Conservation (phyloP, 2,329 filamentous ascomycete genomes). For the Fusarium virguliforme region DNA sequence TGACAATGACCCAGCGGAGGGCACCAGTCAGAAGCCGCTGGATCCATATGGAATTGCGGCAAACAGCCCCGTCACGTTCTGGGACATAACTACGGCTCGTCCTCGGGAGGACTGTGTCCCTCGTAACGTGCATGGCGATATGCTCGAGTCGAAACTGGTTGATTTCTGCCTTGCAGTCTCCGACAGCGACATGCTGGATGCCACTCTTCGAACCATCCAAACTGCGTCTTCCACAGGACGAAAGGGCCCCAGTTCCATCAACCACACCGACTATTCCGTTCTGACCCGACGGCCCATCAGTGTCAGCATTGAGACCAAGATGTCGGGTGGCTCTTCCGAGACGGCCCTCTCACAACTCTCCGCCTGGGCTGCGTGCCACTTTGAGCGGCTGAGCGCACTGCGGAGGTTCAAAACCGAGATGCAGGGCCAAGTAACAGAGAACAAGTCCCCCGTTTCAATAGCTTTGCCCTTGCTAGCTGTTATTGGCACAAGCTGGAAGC, state of each 20-base stretch:
- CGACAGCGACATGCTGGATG: constrained; percentile 10
- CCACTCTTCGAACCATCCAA: constrained; percentile 4
- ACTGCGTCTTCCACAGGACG: not conserved
- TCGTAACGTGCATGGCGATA: not conserved
- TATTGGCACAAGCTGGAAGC: constrained; percentile 6
- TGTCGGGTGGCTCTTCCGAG: not conserved
- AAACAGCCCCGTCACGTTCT: constrained; percentile 6
- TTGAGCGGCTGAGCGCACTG: constrained; percentile 1
- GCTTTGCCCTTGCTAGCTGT: constrained; percentile 6
- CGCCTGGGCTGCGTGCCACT: constrained; percentile 10
- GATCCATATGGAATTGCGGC: constrained; percentile 2
- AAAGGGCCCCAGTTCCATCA: not conserved
- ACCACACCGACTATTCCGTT: not conserved
- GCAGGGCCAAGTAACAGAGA: not conserved
- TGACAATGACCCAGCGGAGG: not conserved
- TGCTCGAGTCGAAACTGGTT: constrained; percentile 14
- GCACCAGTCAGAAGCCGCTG: not conserved
- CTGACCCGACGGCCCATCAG: constrained; percentile 7
- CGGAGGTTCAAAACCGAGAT: not conserved
- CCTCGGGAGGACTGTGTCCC: constrained; percentile 5
- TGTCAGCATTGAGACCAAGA: constrained; percentile 16
- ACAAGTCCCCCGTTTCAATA: not conserved
- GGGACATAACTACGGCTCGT: constrained; percentile 12
- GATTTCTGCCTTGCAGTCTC: constrained; percentile 13
- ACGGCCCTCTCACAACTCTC: constrained; percentile 5